Conservation (phyloP, 768 basidiomycete species). For the Candolleomyces efflorescens region DNA sequence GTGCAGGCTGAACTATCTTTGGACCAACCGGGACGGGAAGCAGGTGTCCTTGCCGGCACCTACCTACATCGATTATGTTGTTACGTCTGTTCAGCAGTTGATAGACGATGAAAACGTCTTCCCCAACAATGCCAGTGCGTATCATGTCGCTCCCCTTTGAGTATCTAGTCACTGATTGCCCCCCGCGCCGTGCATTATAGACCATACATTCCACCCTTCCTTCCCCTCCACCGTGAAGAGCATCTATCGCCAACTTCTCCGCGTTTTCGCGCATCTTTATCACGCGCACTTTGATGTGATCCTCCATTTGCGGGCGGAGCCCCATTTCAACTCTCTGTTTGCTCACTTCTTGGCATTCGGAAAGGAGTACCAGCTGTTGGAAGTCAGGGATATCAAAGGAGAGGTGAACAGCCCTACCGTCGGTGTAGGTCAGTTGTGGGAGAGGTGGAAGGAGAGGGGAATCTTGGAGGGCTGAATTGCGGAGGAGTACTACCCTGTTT, state of each 20-base stretch:
- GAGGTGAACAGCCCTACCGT: conserved; percentile 49
- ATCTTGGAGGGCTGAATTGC: conserved; percentile 47
- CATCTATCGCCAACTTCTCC: conserved; percentile 93
- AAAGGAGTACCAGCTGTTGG: conserved; percentile 88
- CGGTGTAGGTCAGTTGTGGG: conserved; percentile 78
- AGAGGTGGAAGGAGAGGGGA: conserved; percentile 91
- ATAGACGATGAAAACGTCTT: conserved; percentile 93
- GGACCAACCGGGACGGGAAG: conserved; percentile 91
- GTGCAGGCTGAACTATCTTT: conserved; percentile 82
- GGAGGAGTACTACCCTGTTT: neutral
- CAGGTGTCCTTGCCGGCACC: conserved; percentile 86
- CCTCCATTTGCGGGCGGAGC: conserved; percentile 91
- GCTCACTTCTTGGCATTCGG: conserved; percentile 98
- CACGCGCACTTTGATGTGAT: conserved; percentile 91
- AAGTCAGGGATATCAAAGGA: conserved; percentile 86
- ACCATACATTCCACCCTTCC: conserved; percentile 81
- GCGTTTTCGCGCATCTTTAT: conserved; percentile 98
- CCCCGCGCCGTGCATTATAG: conserved; percentile 34
- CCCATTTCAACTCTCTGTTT: conserved; percentile 96
- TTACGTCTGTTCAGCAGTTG: conserved; percentile 94
- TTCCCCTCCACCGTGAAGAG: conserved; percentile 94
- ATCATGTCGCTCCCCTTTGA: neutral
- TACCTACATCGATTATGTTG: conserved; percentile 96
- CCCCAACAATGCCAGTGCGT: conserved; percentile 90
- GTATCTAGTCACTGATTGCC: neutral